Evolutionary conservation across 2,329 filamentous ascomycete species (phyloP).

Genomic region (Pseudocercospora fijiensis): DNA sequence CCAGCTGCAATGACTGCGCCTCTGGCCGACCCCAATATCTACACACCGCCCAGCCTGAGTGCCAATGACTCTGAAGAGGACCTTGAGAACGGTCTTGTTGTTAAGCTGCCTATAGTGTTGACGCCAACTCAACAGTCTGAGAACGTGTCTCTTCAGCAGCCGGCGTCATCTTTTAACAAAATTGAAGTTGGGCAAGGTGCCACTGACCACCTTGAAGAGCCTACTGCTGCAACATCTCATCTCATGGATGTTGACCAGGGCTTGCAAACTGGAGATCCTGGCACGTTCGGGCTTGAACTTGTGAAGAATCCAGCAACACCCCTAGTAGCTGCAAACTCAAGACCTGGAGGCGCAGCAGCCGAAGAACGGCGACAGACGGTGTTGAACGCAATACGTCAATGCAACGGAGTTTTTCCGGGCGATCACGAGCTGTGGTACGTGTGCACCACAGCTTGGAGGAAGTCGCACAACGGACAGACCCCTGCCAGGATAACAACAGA

Average conservation of each 20-base stretch:
- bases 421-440: constrained; percentile 56
- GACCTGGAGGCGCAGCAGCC: constrained; percentile 45
- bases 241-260: background rate
- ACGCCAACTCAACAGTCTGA: background rate
- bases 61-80: background rate
- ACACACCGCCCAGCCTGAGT: background rate
- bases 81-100: background rate
- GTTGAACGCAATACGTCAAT: constrained; percentile 54
- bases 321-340: background rate
- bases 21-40: background rate
- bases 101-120: background rate
- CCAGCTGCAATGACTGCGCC: background rate
- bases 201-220: background rate
- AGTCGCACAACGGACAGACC: constrained; percentile 41
- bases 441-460: constrained; percentile 55
- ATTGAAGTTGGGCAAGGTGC: background rate
- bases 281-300: background rate
- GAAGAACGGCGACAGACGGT: constrained; percentile 52
- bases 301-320: background rate
- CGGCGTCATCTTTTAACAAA: background rate
- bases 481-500: constrained; percentile 57
- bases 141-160: background rate
- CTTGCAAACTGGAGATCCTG: background rate
- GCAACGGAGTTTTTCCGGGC: constrained; percentile 57
- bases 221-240: background rate